phyloP scores from a whole-genome alignment of 140 eudicot genomes.

The Anethum foeniculum region DNA sequence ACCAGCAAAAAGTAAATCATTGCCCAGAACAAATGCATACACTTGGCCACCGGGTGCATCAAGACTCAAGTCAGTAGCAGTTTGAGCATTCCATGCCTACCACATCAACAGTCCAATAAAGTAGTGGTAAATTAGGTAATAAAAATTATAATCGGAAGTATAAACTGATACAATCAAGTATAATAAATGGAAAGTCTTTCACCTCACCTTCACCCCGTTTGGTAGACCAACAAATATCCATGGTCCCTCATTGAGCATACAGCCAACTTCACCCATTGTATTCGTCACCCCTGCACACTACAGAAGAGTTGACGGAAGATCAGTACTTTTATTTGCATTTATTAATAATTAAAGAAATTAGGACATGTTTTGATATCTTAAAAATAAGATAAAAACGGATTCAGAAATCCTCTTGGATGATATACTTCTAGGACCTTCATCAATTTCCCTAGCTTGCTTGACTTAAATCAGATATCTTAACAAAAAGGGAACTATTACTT shows the following conservation, averaged over 20 bases:
- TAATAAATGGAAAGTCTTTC: background rate
- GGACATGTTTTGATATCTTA: background rate
- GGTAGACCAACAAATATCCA: conserved; percentile 86
- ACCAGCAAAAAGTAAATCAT: conserved; percentile 81
- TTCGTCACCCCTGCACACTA: conserved; percentile 69
- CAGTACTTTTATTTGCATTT: background rate
- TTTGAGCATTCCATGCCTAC: conserved; percentile 91
- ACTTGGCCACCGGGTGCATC: conserved; percentile 93
- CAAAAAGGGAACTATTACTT: background rate
- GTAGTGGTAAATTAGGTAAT: background rate
- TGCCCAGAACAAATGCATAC: conserved; percentile 73
- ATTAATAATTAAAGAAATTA: background rate
- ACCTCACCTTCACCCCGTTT: conserved; percentile 71
- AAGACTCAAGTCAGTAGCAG: conserved; percentile 57
- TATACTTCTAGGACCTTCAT: background rate
- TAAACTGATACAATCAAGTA: background rate
- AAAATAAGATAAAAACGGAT: background rate
- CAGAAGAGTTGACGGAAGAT: conserved; percentile 15
- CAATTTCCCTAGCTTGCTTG: background rate
- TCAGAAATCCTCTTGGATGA: background rate
- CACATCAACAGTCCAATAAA: background rate
- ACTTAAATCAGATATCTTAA: background rate
- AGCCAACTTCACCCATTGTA: conserved; percentile 71
- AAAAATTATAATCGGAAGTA: background rate
- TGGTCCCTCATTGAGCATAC: conserved; percentile 95